Evolutionary conservation across 768 basidiomycete genomes (phyloP), one percentile per base, ranked within the genome.

Genomic region (Trametes cingulata): DNA sequence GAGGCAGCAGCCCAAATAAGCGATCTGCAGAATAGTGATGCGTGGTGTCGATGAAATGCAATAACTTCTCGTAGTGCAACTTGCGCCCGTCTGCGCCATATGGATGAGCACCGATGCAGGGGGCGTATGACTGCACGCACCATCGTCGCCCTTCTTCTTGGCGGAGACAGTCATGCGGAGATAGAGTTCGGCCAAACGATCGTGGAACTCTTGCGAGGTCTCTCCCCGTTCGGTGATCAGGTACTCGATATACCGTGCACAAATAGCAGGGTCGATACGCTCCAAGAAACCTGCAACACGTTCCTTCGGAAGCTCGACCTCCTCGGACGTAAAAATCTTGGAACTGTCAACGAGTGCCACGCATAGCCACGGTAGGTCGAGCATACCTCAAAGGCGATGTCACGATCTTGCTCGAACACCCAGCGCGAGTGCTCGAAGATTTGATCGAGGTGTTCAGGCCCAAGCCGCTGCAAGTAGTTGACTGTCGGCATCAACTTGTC

Each of bases 281-380:
- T 93, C 89, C 22, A 99, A 81, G 71, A 87, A 94, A 58, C 87
- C 81, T 12, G 88, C 85, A 3, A 97, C 93, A 0, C 79, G 79
- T 33, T 82, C 78, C 2, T 87, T 83, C 20, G 97, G 95, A 17
- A 98, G 81, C 59, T 96, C 94, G 7, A 90, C 90, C 58, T 98
- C 95, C 68, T 98, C 96, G 0, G 95, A 94, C 2, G 88, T 93
- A 69, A 98, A 99, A 41, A 99, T 93, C 94, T 97, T 13, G 50
- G 46, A 41, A 10, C 37, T 2, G 27, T 51, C 1, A 24, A 17
- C 33, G 13, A 10, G 6, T 17, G 48, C 15, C 7, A 12, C 12
- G 3, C 19, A 9, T 5, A 12, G 33, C 10, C 9, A 17, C 19
- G 20, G 6, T 47, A 14, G 1, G 6, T 15, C 45, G 2, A 58